Base-by-base conservation (phyloP, 139 green algal species). In the Monoraphidium neglectum region DNA sequence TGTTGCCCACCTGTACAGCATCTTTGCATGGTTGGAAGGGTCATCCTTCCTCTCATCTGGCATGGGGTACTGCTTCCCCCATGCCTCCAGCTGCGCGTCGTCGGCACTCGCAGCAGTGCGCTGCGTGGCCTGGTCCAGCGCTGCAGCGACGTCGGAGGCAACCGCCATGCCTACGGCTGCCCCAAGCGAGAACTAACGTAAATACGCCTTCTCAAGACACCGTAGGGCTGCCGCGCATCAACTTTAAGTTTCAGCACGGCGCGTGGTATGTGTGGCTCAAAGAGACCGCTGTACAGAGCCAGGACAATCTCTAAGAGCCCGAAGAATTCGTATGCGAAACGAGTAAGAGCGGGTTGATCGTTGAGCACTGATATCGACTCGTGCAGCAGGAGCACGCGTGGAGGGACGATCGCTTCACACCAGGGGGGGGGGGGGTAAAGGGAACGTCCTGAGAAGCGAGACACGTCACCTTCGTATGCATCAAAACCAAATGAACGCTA, bases 21-120 rank as follows among this genome's bases (percentile, higher is more conserved):
- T 23, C 46, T 37, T 18, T 63, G 54, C 74, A 57, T 56, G 59
- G 28, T 43, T 54, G n/a, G 1, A 24, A 32, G 43, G 70, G 24
- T 43, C 62, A 21, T 66, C 62, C 1, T n/a, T 23, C 4, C 35
- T 4, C 43, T 85, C 80, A 21, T 28, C 21, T 24, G 80, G 80
- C n/a, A 82, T 26, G 13, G 74, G 75, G 28, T 85, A 85, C 28
- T 82, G 75, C 2, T 5, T n/a, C 13, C 69, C 26, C 80, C 78
- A 83, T 35, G 51, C 53, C 26, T n/a, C 57, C 4, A 75, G 6
- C 15, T 3, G 5, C 26, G 15, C 61, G 61, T 15, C 61, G 24
- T 43, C 61, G 61, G 4, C 57, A 33, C 30, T 24, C 13, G 26
- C 57, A 18, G 51, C 51, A 60, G 51, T 18, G 21, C 18, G 51